Evolutionary conservation across 2,329 filamentous ascomycete species (phyloP).

Genomic region (Aureobasidium sp.): DNA sequence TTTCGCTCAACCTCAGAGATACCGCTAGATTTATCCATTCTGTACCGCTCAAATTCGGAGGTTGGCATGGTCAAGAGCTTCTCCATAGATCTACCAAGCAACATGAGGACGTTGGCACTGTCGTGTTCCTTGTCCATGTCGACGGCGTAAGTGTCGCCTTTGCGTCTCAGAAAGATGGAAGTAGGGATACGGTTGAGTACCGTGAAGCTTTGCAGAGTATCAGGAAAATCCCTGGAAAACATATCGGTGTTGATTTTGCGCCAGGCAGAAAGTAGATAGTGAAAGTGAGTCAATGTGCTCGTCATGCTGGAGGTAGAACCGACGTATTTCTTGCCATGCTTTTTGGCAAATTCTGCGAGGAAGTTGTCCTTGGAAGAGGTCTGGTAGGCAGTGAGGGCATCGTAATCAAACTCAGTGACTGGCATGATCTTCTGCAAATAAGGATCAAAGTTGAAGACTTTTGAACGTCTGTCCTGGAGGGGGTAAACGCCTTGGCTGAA

Average conservation of each 20-base stretch:
- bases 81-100: constrained; percentile 93
- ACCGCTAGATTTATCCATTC: constrained; percentile 59
- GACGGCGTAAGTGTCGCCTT: constrained; percentile 83
- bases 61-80: constrained; percentile 82
- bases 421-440: constrained; percentile 93
- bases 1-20: constrained; percentile 66
- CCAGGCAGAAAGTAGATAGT: constrained; percentile 83
- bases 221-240: constrained; percentile 60
- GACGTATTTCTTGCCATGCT: constrained; percentile 69
- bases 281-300: constrained; percentile 76
- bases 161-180: constrained; percentile 74
- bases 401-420: constrained; percentile 84
- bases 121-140: constrained; percentile 94
- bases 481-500: constrained; percentile 94
- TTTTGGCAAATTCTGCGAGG: constrained; percentile 60
- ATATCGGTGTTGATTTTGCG: constrained; percentile 60
- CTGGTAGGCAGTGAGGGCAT: constrained; percentile 76
- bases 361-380: constrained; percentile 80
- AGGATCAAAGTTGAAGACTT: constrained; percentile 94
- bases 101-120: constrained; percentile 74
- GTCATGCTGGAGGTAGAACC: constrained; percentile 99
- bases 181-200: constrained; percentile 63
- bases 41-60: constrained; percentile 79
- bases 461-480: constrained; percentile 78
- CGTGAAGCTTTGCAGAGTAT: constrained; percentile 57